phyloP scores from a whole-genome alignment of 768 basidiomycete genomes.

The Roridomyces roridus region DNA sequence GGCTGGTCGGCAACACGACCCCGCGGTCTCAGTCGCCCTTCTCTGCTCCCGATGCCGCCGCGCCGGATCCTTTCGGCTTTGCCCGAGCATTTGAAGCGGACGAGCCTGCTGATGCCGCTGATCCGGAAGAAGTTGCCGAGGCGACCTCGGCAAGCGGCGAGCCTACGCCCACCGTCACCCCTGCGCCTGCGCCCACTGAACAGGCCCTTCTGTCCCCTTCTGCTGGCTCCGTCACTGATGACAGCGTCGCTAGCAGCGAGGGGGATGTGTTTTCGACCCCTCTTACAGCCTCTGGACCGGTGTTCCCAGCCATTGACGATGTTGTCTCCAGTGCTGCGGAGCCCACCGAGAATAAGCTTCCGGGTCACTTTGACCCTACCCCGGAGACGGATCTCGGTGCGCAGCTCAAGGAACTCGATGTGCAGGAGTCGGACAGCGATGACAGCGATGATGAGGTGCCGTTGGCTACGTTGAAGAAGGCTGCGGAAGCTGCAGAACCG shows the following conservation, averaged over 20 bases:
- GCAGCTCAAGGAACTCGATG: constrained; percentile 64
- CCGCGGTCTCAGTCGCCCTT: constrained; percentile 69
- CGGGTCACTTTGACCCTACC: constrained; percentile 18
- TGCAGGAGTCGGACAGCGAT: constrained; percentile 52
- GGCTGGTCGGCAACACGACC: constrained; percentile 54
- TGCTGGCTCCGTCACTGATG: constrained; percentile 13
- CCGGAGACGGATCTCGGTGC: constrained; percentile 57
- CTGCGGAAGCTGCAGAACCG: constrained; percentile 26
- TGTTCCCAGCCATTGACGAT: constrained; percentile 47
- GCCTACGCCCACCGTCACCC: not conserved
- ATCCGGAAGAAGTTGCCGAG: not conserved
- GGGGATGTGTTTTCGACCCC: constrained; percentile 27
- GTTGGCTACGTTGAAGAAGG: constrained; percentile 38
- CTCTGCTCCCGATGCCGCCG: constrained; percentile 48
- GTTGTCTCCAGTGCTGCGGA: constrained; percentile 13
- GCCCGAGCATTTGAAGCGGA: constrained; percentile 34
- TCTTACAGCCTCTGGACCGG: constrained; percentile 41
- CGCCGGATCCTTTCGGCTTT: constrained; percentile 29
- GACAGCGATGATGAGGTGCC: constrained; percentile 56
- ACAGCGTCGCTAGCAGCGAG: constrained; percentile 19
- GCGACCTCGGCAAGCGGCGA: constrained; percentile 1
- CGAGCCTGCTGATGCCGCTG: not conserved
- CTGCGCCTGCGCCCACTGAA: constrained; percentile 5
- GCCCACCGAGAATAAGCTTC: not conserved
- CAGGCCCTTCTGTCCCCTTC: not conserved